phyloP scores from a whole-genome alignment of 306 rosid species.

The Gastrolobium bilobum region DNA sequence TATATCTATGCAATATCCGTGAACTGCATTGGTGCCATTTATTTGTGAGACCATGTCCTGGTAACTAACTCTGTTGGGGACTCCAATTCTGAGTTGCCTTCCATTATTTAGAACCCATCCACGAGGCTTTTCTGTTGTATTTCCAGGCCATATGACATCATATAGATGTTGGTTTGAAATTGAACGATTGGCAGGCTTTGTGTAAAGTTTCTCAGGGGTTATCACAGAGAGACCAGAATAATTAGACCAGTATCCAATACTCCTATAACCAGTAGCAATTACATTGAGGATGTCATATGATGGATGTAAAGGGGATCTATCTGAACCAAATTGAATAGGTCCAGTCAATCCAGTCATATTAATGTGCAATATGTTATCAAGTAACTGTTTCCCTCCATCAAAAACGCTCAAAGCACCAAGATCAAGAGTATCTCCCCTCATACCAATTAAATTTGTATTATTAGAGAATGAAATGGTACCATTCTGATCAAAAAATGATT shows the following conservation, averaged over 20 bases:
- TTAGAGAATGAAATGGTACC: constrained; percentile 70
- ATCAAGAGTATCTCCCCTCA: constrained; percentile 49
- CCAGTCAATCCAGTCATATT: constrained; percentile 81
- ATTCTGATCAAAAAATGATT: constrained; percentile 66
- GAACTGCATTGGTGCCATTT: constrained; percentile 57
- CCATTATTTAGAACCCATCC: constrained; percentile 87
- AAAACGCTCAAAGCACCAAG: constrained; percentile 71
- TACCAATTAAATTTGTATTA: constrained; percentile 52
- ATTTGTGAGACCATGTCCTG: constrained; percentile 61
- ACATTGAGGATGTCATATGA: constrained; percentile 78
- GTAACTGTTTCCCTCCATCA: constrained; percentile 69
- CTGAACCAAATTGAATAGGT: constrained; percentile 57
- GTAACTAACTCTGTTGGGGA: constrained; percentile 71
- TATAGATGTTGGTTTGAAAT: constrained; percentile 59
- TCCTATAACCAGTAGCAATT: constrained; percentile 55
- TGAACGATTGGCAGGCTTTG: constrained; percentile 61
- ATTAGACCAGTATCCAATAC: constrained; percentile 83
- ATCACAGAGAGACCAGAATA: constrained; percentile 72
- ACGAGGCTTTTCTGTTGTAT: constrained; percentile 68
- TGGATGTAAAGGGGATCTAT: constrained; percentile 63
- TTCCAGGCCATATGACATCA: constrained; percentile 76
- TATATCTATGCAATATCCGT: constrained; percentile 80
- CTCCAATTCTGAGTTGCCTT: constrained; percentile 74
- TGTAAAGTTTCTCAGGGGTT: constrained; percentile 66
- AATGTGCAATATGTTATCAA: constrained; percentile 57